Base-by-base conservation (phyloP, 2,329 filamentous ascomycete genomes). In the Neonectria coccinea region DNA sequence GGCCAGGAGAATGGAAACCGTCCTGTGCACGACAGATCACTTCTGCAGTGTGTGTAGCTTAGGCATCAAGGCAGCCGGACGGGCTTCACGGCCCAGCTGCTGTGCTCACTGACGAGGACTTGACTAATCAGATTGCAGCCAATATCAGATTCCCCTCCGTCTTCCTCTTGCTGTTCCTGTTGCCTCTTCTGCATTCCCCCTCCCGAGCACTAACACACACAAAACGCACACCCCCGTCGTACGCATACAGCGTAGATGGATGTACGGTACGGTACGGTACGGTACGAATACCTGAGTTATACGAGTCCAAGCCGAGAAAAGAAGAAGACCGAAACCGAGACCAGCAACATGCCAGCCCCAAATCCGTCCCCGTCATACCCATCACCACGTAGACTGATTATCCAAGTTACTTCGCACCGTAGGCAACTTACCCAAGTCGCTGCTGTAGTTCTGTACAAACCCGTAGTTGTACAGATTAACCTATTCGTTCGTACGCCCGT, bases 41-140 rank as follows among this genome's bases (percentile, higher is more conserved):
- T 67, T 67, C 53, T 64, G 52, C 47, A 59, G 36, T 29, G 50
- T 67, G 56, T 44, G 65, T 71, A 33, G 68, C 66, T 71, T 62
- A 62, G 69, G 69, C 69, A 71, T 71, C 69, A 71, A 71, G 63
- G 59, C 65, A 57, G 57, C 53, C 42, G 58, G 56, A 59, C 60
- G 53, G 53, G 47, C 63, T 59, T 68, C 48, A 47, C 53, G 56
- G 54, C 58, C 56, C 58, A 58, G 56, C 59, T 61, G 60, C n/a
- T 22, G 61, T 65, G 65, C 44, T 51, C 25, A 54, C 20, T 11
- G n/a, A 12, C 36, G 16, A 16, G 7, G 36, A 39, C 36, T 39
- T 16, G 29, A 39, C 36, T 39, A 39, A 39, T 25, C 25, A 25
- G 25, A 25, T 39, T 39, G 4, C 36, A 39, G 5, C 36, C 33